Evolutionary conservation across 176 grass and related monocot species (phyloP).

Genomic region (Aegilops sharonensis): DNA sequence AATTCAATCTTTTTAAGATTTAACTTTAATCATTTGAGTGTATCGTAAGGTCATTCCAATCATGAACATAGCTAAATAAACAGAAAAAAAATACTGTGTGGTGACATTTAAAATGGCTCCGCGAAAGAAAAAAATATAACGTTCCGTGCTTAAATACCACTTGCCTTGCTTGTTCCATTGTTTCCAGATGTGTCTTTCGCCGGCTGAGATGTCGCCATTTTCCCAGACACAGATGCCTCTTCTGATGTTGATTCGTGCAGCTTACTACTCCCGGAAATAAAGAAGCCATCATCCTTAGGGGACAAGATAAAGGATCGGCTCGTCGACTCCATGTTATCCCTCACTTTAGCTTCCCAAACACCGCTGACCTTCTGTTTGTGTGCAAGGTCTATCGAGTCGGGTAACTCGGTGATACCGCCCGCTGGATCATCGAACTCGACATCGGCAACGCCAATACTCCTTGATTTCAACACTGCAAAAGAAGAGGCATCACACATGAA

Average conservation of each 20-base stretch:
- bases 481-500: constrained; percentile 6
- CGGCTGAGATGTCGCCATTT: background rate
- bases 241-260: constrained; percentile 1
- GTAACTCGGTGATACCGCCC: background rate
- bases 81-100: background rate
- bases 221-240: background rate
- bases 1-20: background rate
- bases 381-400: background rate
- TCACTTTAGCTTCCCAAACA: background rate
- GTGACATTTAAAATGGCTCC: background rate
- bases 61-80: background rate
- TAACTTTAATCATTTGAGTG: constrained; percentile 8
- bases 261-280: constrained; percentile 18
- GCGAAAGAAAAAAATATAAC: background rate
- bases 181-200: constrained; percentile 19
- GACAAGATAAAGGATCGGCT: background rate
- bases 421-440: background rate
- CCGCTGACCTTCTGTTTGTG: background rate
- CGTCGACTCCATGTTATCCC: background rate
- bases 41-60: background rate
- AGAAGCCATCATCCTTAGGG: constrained; percentile 10
- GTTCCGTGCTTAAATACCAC: background rate
- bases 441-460: background rate
- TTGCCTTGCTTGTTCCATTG: constrained; percentile 35
- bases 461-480: constrained; percentile 45